Conservation (phyloP, 1,139 yeast genomes). For the Kurtzmaniella quercitrusa region DNA sequence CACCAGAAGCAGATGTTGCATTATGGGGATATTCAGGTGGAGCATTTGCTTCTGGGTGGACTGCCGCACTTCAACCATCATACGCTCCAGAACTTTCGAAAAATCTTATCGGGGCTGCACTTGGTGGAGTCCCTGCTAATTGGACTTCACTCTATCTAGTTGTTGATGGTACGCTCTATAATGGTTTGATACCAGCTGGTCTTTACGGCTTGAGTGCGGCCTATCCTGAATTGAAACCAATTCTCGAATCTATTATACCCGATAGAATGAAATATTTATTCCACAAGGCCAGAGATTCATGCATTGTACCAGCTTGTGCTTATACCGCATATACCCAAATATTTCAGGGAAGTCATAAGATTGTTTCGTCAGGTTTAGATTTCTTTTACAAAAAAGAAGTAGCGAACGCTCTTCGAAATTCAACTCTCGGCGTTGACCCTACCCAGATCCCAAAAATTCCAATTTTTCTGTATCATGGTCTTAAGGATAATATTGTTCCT, state of each 20-base stretch:
- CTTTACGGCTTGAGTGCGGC: slow-evolving; percentile 25
- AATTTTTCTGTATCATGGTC: slow-evolving; percentile 31
- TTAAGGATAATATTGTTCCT: slow-evolving; percentile 27
- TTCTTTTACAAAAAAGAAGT: slow-evolving; percentile 15
- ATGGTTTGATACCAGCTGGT: slow-evolving; percentile 25
- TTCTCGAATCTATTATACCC: background rate
- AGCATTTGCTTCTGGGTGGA: slow-evolving; percentile 30
- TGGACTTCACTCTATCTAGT: slow-evolving; percentile 19
- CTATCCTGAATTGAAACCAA: slow-evolving; percentile 18
- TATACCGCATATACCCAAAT: slow-evolving; percentile 4
- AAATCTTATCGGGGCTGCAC: slow-evolving; percentile 25
- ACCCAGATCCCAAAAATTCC: slow-evolving; percentile 27
- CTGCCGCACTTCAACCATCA: slow-evolving; percentile 23
- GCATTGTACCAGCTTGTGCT: slow-evolving; percentile 1
- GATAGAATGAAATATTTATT: background rate
- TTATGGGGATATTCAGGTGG: slow-evolving; percentile 40
- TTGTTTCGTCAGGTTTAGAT: slow-evolving; percentile 14
- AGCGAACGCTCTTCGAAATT: slow-evolving; percentile 14
- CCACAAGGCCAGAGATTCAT: background rate
- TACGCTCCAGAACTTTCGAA: slow-evolving; percentile 31
- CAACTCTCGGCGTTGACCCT: slow-evolving; percentile 18
- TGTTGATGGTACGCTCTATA: slow-evolving; percentile 21
- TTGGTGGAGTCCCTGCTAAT: slow-evolving; percentile 30
- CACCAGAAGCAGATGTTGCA: slow-evolving; percentile 20
- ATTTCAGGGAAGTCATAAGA: slow-evolving; percentile 12